Percentiles rank a stretch among this genome's conserved stretches.
phyloP scores from a whole-genome alignment of 306 rosid genomes.

The Casuarina glauca region DNA sequence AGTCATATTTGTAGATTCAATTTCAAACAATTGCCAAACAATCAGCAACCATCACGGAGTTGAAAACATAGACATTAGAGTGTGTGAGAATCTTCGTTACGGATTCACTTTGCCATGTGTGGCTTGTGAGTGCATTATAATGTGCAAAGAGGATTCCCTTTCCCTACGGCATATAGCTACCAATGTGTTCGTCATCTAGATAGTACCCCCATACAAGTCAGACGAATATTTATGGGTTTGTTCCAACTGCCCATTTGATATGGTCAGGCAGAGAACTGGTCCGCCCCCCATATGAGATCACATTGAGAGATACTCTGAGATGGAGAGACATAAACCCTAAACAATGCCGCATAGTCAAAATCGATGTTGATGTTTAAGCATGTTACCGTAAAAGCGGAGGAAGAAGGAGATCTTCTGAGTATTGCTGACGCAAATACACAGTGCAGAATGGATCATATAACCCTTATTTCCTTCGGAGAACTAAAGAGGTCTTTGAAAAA shows the following conservation, averaged over 20 bases:
- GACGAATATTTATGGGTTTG: not conserved
- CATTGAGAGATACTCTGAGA: not conserved
- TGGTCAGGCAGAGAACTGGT: not conserved
- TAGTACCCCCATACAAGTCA: not conserved
- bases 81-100: too few relatives aligned
- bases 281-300: not conserved
- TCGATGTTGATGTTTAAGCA: too few relatives aligned
- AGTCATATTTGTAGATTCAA: too few relatives aligned
- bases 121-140: not conserved
- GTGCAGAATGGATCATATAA: too few relatives aligned
- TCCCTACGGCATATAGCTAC: too few relatives aligned
- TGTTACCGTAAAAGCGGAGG: not conserved
- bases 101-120: not conserved
- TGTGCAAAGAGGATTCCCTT: not conserved
- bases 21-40: too few relatives aligned
- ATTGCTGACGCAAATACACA: not conserved
- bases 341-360: not conserved
- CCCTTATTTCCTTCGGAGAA: too few relatives aligned
- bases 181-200: not conserved
- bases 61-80: too few relatives aligned
- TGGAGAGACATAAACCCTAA: not conserved
- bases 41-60: too few relatives aligned
- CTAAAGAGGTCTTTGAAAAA: too few relatives aligned
- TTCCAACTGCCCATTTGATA: constrained; percentile 3
- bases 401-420: not conserved